Percentiles rank a stretch among this genome's conserved stretches.
phyloP scores from a whole-genome alignment of 345 rosid genomes.

The Hypericum androsaemum region DNA sequence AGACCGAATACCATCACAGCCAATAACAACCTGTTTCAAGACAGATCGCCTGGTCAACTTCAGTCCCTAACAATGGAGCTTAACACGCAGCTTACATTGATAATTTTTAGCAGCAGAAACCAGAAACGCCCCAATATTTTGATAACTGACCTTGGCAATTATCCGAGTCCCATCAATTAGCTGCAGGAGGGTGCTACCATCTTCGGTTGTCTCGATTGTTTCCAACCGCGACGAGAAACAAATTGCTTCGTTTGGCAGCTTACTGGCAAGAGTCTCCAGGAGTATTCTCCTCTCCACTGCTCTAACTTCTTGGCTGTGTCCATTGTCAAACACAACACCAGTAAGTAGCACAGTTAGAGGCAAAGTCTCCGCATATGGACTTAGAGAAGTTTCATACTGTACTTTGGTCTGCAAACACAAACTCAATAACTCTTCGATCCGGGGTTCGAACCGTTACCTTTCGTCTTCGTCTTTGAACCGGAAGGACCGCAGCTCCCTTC shows the following conservation, averaged over 20 bases:
- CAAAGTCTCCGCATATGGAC: neutral
- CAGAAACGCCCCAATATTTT: neutral
- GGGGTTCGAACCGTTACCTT: conserved; percentile 28
- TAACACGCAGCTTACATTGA: too few species aligned
- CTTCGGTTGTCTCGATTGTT: conserved; percentile 33
- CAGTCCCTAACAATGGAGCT: neutral
- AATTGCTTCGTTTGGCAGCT: conserved; percentile 54
- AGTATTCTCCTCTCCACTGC: conserved; percentile 84
- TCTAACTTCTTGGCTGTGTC: conserved; percentile 80
- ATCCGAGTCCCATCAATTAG: conserved; percentile 50
- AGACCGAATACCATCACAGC: conserved; percentile 80
- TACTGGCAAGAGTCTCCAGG: conserved; percentile 62
- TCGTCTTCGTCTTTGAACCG: conserved; percentile 79
- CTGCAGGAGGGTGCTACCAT: conserved; percentile 46
- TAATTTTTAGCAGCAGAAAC: neutral
- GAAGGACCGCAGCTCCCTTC: conserved; percentile 77
- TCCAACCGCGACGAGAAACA: conserved; percentile 60
- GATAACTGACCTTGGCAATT: conserved; percentile 42
- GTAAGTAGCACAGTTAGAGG: neutral
- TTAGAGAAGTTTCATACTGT: neutral
- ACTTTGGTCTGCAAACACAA: neutral
- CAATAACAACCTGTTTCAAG: conserved; percentile 63
- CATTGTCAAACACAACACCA: neutral
- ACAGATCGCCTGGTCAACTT: neutral
- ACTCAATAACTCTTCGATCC: neutral